Conservation (phyloP, 1,139 yeast genomes). For the Sugiyamaella neomexicana region DNA sequence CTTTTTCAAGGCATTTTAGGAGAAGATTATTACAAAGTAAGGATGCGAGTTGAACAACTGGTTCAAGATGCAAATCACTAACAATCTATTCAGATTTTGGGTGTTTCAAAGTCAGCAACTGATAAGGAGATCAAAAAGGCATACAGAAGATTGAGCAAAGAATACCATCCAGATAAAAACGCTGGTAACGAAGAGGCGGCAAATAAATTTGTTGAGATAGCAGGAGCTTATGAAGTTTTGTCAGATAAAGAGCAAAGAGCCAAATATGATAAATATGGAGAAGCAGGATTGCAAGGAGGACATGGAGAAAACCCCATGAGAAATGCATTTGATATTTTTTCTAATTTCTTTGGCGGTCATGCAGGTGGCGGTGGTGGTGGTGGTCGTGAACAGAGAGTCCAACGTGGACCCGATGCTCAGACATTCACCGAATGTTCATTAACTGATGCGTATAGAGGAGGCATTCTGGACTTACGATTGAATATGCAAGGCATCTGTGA, state of each 20-base stretch:
- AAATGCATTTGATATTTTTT: constrained; percentile 72
- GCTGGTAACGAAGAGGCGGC: constrained; percentile 79
- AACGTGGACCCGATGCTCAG: constrained; percentile 66
- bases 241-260: constrained; percentile 70
- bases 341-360: constrained; percentile 74
- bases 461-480: constrained; percentile 58
- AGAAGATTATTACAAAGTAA: constrained; percentile 24
- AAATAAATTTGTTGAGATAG: constrained; percentile 81
- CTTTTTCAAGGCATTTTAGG: constrained; percentile 15
- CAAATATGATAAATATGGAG: constrained; percentile 78
- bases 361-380: constrained; percentile 37
- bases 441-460: constrained; percentile 69
- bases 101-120: constrained; percentile 63
- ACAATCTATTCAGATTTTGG: constrained; percentile 50
- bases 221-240: constrained; percentile 90
- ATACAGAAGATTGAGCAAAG: constrained; percentile 77
- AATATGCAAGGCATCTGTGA: constrained; percentile 74
- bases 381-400: constrained; percentile 46
- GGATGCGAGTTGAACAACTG: too few species aligned
- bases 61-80: too few species aligned
- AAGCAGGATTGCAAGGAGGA: constrained; percentile 60
- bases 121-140: constrained; percentile 87
- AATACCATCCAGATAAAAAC: constrained; percentile 94
- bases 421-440: constrained; percentile 59
- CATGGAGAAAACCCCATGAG: constrained; percentile 42